Percentiles rank a stretch among this genome's conserved stretches.
These are phyloP conservation scores for Omphalotus olearius DNA, from an alignment of 1,284 basidiomycete species.

Conservation along the genomic window DNA sequence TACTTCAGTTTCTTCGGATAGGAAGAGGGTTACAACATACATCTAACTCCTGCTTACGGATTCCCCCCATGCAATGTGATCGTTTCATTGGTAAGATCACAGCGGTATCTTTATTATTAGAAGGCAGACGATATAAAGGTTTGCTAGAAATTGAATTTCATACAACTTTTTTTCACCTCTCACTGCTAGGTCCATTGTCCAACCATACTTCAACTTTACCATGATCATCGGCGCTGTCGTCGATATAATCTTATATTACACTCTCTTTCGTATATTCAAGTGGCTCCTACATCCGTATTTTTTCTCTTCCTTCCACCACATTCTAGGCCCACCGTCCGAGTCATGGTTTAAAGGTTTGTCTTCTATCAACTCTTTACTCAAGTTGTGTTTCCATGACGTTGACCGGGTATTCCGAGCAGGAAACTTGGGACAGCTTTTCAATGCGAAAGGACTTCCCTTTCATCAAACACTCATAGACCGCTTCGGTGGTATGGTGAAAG, in stretches of 20 bases:
- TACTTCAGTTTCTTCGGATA: too few species aligned
- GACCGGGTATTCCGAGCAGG: conserved; percentile 25
- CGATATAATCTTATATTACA: conserved; percentile 11
- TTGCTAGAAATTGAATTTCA: too few species aligned
- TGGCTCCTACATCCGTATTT: conserved; percentile 18
- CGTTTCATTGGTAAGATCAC: too few species aligned
- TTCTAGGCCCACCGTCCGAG: conserved; percentile 28
- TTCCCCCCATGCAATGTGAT: too few species aligned
- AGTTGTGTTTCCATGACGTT: neutral
- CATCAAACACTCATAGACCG: conserved; percentile 37
- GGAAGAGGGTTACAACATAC: too few species aligned
- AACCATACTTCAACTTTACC: neutral
- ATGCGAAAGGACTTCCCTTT: conserved; percentile 41
- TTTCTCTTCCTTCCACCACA: conserved; percentile 20
- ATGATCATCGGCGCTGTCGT: neutral
- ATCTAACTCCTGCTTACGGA: too few species aligned
- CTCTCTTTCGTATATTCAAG: conserved; percentile 11
- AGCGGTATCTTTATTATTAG: too few species aligned
- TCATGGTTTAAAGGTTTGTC: conserved; percentile 38
- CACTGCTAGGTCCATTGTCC: too few species aligned
- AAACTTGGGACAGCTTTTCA: conserved; percentile 45
- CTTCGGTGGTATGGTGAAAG: conserved; percentile 45
- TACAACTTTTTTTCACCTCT: neutral
- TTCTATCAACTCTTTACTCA: too few species aligned
- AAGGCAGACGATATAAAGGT: too few species aligned